phyloP scores from a whole-genome alignment of 2,329 filamentous ascomycete genomes.

The Trichoderma pleuroti region DNA sequence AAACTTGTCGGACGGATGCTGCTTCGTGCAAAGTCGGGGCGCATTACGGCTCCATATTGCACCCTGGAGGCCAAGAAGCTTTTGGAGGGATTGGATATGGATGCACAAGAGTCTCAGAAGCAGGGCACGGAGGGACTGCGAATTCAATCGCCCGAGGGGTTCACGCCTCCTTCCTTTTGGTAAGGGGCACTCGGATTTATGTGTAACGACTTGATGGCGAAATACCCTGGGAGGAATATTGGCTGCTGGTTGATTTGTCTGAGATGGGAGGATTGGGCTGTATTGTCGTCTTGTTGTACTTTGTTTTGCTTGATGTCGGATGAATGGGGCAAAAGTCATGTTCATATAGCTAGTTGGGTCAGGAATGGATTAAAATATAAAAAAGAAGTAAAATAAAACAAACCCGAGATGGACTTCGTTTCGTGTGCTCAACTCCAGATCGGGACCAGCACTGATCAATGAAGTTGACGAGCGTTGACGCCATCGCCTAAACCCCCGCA shows the following conservation, averaged over 20 bases:
- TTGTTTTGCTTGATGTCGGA: not conserved
- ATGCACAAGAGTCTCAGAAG: not conserved
- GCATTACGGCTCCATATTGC: constrained; percentile 26
- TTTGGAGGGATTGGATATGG: not conserved
- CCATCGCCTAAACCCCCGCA: constrained; percentile 15
- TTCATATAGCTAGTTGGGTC: not conserved
- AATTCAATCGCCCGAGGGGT: constrained; percentile 26
- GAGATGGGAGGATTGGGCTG: not conserved
- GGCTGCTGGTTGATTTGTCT: not conserved
- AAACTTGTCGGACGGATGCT: constrained; percentile 25
- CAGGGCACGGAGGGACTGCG: constrained; percentile 14
- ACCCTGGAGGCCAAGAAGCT: constrained; percentile 17
- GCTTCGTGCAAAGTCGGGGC: constrained; percentile 20
- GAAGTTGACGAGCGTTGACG: constrained; percentile 15
- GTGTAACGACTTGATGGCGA: not conserved
- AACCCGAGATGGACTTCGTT: not conserved
- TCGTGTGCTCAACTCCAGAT: not conserved
- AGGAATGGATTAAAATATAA: not conserved
- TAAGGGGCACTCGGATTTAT: constrained; percentile 4
- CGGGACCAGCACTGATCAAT: not conserved
- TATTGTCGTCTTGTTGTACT: not conserved
- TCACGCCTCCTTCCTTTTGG: constrained; percentile 30
- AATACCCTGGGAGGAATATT: not conserved
- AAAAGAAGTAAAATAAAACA: not conserved
- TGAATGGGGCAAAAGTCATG: not conserved